phyloP scores from a whole-genome alignment of 78 protist genomes.

The Guillardia theta region DNA sequence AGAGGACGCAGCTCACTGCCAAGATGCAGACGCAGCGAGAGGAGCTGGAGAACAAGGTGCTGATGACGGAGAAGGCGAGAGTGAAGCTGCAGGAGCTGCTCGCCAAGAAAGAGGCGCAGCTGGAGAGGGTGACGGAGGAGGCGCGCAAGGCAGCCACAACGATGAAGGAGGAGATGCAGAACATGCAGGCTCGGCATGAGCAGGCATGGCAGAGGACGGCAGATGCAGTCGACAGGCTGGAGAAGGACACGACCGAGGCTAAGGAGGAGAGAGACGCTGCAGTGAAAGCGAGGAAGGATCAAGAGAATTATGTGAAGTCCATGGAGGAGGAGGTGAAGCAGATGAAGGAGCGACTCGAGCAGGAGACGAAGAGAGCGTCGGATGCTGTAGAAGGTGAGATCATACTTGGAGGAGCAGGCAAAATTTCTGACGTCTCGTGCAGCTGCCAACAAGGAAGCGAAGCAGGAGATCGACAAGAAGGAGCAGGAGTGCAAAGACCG shows the following conservation, averaged over 20 bases:
- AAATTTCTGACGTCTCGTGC: no score
- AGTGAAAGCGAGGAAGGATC: neutral
- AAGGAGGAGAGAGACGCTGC: neutral
- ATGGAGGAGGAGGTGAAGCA: neutral
- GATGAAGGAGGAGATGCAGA: slow-evolving; percentile 23
- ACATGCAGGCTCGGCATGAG: neutral
- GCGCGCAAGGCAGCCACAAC: neutral
- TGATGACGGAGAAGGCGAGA: neutral
- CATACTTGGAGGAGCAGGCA: no score
- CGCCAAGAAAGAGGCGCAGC: neutral
- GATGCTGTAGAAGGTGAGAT: no score
- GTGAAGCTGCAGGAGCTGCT: neutral
- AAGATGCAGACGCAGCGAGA: neutral
- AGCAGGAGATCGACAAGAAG: neutral
- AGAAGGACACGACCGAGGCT: neutral
- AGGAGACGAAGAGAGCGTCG: no score
- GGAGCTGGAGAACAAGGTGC: neutral
- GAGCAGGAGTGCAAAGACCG: neutral
- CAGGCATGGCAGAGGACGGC: neutral
- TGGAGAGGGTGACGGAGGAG: neutral
- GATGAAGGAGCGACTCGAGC: neutral
- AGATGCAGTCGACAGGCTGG: neutral
- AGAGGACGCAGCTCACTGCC: neutral
- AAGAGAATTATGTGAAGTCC: neutral
- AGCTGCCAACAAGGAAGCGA: neutral